Conservation (phyloP, 1,284 basidiomycete species). For the Malassezia psittaci region DNA sequence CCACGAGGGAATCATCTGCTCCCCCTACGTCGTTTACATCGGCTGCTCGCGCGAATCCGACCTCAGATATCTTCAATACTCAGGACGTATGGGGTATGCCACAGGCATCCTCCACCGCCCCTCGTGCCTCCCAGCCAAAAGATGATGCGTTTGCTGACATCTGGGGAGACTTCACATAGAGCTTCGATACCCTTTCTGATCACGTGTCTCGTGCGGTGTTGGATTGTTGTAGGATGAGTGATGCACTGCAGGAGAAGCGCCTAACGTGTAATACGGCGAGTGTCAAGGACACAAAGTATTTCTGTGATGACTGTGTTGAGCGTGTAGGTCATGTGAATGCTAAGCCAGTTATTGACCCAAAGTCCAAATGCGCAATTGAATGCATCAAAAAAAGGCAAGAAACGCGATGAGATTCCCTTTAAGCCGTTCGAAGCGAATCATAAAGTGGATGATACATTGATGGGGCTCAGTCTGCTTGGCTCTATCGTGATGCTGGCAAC, state of each 20-base stretch:
- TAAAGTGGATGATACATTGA: constrained; percentile 29
- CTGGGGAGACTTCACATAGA: constrained; percentile 45
- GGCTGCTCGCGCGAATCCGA: background rate
- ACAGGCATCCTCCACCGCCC: background rate
- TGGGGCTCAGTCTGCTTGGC: constrained; percentile 28
- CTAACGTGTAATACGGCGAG: constrained; percentile 4
- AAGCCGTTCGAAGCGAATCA: constrained; percentile 36
- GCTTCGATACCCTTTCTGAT: background rate
- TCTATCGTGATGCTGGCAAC: constrained; percentile 39
- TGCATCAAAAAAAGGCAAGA: background rate
- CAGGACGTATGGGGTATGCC: constrained; percentile 32
- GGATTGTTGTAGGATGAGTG: background rate
- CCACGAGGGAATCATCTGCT: background rate
- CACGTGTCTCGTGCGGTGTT: background rate
- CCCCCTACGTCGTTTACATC: background rate
- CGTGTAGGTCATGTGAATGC: constrained; percentile 4
- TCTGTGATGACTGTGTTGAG: constrained; percentile 15
- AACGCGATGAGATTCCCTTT: constrained; percentile 11
- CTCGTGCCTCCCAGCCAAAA: constrained; percentile 1
- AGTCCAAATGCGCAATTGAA: background rate
- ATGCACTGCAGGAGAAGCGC: background rate
- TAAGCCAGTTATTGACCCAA: constrained; percentile 8
- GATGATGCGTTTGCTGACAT: constrained; percentile 46
- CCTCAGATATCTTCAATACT: constrained; percentile 23
- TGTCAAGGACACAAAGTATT: constrained; percentile 10